Evolutionary conservation across 495 filamentous ascomycete genomes (phyloP), one percentile per base, ranked within the genome.

Genomic region (Pyrenopolyporus hunteri): DNA sequence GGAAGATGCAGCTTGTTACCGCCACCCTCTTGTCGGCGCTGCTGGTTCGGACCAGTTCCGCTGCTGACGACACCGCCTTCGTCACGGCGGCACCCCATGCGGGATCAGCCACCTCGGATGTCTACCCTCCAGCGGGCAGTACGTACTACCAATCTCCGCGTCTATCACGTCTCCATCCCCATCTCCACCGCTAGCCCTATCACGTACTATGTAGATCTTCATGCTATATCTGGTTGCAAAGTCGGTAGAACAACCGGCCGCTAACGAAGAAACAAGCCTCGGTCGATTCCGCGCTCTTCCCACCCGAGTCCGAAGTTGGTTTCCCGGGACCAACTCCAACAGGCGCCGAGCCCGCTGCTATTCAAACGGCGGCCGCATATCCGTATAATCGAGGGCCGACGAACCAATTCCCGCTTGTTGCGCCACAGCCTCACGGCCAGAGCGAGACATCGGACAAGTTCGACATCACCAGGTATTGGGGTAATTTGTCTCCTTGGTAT

Each of bases 401-500:
- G 4, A 64, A 64, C 42, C 59, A 68, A 20, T 70, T 70, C 33
- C 68, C 68, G 2, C 62, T 70, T 6, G 58, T 65, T 8, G 58
- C 58, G 4, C 60, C 64, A 6, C 58, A 68, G 48, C 61, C 68
- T 36, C 53, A 68, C 28, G 61, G 57, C 7, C 54, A 64, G 1
- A 44, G 43, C 11, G 46, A 13, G 23, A 47, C 47, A 2, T 43
- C 58, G 16, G 56, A 62, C 19, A 52, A 59, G 23, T 63, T 70
- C 42, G 68, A 70, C 47, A 68, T 70, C 9, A 66, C 68, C 14
- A 68, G 63, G 22, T 68, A 70, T 11, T 70, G 68, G 68, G 68
- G 68, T 11, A 70, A 70, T 26, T 44, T 70, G 42, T 68, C 68
- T 6, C 68, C 68, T 13, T 70, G 68, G 68, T 70, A 70, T 46